phyloP scores from a whole-genome alignment of 768 basidiomycete species.

The Trametes elegans region DNA sequence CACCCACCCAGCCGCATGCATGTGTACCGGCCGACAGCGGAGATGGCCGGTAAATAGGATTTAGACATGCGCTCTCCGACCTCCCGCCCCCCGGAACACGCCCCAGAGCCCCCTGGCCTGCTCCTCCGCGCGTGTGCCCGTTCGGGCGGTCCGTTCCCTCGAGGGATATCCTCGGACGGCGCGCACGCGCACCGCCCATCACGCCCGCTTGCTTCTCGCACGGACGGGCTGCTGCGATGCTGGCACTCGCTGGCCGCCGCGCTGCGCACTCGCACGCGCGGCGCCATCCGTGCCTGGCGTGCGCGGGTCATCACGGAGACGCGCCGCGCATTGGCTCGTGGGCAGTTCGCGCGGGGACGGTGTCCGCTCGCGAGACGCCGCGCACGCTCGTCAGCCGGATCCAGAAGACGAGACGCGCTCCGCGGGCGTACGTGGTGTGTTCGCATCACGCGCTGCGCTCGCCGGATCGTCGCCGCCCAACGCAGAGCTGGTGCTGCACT shows the following conservation, averaged over 20 bases:
- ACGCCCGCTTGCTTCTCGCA: no score
- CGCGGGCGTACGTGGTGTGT: not conserved
- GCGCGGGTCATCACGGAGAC: no score
- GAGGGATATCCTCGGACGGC: not conserved
- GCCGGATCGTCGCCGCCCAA: constrained; percentile 4
- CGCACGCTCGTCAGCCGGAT: no score
- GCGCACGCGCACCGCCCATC: no score
- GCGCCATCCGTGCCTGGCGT: no score
- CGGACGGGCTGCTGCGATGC: no score
- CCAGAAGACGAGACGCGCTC: not conserved
- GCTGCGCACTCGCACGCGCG: no score
- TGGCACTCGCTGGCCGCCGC: no score
- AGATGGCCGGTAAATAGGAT: not conserved
- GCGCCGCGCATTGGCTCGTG: no score
- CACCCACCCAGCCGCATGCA: not conserved
- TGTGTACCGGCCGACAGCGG: not conserved
- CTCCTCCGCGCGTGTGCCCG: not conserved
- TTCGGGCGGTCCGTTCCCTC: not conserved
- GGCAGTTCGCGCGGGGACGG: no score
- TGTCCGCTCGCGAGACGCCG: no score
- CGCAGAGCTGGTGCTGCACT: not conserved
- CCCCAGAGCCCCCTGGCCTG: not conserved
- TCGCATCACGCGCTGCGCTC: not conserved
- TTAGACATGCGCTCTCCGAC: not conserved
- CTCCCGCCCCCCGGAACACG: not conserved